Evolutionary conservation across 768 basidiomycete species (phyloP).

Genomic region (Lanmaoa pseudosensibilis): DNA sequence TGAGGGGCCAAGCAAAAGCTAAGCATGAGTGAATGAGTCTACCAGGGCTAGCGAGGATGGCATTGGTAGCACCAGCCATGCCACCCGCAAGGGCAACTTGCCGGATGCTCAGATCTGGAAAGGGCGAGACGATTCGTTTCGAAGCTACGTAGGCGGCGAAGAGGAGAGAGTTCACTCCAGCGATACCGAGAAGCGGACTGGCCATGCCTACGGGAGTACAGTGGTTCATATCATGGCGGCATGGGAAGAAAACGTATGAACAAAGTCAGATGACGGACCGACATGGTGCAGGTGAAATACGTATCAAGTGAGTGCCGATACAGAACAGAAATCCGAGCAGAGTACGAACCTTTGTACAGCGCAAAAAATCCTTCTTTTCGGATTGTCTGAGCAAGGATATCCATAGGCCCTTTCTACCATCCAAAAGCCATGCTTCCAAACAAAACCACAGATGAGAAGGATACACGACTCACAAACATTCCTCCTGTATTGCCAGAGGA

Average conservation of each 20-base stretch:
- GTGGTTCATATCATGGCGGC: neutral
- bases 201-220: constrained; percentile 61
- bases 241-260: neutral
- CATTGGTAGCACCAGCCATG: constrained; percentile 91
- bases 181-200: constrained; percentile 87
- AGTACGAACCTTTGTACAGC: constrained; percentile 80
- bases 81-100: constrained; percentile 84
- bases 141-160: constrained; percentile 90
- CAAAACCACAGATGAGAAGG: neutral
- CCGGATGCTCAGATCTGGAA: constrained; percentile 73
- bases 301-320: neutral
- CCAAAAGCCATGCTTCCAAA: neutral
- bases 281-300: neutral
- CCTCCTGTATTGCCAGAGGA: constrained; percentile 48
- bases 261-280: neutral
- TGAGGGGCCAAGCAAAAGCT: neutral
- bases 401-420: constrained; percentile 86
- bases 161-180: constrained; percentile 93
- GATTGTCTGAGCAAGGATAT: constrained; percentile 80
- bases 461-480: constrained; percentile 79
- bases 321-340: neutral
- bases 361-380: constrained; percentile 89
- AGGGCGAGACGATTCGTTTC: constrained; percentile 83
- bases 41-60: constrained; percentile 90
- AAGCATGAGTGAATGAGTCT: constrained; percentile 8